These are phyloP conservation scores for Fusarium piperis DNA, from an alignment of 2,329 filamentous ascomycete species.

Conservation along the genomic window DNA sequence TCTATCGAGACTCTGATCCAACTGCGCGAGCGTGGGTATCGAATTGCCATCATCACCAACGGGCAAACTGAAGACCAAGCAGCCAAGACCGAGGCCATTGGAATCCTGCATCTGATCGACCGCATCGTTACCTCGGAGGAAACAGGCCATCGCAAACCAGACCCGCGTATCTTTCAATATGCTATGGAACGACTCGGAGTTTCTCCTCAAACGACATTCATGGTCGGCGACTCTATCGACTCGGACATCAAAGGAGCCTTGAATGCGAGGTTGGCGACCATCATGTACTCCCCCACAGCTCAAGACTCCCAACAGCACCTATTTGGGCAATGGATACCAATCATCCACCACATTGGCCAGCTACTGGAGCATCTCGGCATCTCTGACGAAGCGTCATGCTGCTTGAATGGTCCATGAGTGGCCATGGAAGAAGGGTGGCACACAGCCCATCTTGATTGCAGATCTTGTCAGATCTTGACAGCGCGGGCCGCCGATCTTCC, in stretches of 20 bases:
- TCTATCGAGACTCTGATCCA: neutral
- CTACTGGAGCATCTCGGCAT: neutral
- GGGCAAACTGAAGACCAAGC: neutral
- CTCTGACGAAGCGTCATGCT: too few relatives aligned
- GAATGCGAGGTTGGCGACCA: neutral
- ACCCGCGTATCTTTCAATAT: constrained; percentile 3
- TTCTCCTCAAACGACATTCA: neutral
- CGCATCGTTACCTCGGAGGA: constrained; percentile 17
- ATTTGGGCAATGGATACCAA: neutral
- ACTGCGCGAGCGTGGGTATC: neutral
- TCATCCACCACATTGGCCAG: neutral
- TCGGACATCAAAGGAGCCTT: constrained; percentile 16
- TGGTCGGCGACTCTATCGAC: constrained; percentile 15
- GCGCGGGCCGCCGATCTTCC: neutral
- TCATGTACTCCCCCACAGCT: neutral
- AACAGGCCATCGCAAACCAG: constrained; percentile 2
- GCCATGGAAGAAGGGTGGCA: neutral
- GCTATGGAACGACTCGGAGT: neutral
- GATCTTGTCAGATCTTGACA: neutral
- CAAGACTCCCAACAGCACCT: neutral
- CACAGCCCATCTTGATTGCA: neutral
- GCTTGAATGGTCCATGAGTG: neutral
- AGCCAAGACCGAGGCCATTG: constrained; percentile 8
- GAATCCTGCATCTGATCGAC: neutral
- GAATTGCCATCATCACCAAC: constrained; percentile 5